These are phyloP conservation scores for Blastocystis sp. DNA, from an alignment of 352 stramenopile genomes.

Conservation along the genomic window DNA sequence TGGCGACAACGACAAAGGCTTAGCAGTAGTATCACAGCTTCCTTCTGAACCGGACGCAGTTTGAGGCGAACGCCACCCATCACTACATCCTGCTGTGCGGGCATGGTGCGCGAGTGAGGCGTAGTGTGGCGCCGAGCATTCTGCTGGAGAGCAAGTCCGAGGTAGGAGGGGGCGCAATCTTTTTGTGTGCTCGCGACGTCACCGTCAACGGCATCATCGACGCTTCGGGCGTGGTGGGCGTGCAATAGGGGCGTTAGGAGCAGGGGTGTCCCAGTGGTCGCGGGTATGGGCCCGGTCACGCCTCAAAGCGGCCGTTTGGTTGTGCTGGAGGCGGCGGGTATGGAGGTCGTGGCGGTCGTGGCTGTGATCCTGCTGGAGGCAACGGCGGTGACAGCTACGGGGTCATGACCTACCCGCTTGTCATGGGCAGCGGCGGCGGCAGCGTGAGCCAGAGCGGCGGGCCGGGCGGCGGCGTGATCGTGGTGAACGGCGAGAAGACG, in stretches of 20 bases:
- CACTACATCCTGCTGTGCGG: constrained; percentile 37
- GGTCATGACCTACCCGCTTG: background rate
- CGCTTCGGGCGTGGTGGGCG: background rate
- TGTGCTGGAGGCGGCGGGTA: constrained; percentile 40
- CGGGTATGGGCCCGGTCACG: constrained; percentile 9
- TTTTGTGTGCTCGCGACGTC: background rate
- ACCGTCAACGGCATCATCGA: constrained; percentile 28
- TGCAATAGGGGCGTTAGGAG: background rate
- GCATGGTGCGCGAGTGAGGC: background rate
- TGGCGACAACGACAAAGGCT: background rate
- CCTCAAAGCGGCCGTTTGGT: constrained; percentile 8
- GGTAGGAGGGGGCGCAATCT: background rate
- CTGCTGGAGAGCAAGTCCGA: constrained; percentile 2
- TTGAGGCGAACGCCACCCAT: background rate
- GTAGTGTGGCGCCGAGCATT: background rate
- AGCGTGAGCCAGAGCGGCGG: constrained; percentile 49
- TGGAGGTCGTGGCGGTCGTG: background rate
- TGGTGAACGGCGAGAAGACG: background rate
- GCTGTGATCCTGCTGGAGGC: background rate
- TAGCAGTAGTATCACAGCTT: background rate
- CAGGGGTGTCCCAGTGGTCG: constrained; percentile 35
- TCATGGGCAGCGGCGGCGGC: constrained; percentile 26
- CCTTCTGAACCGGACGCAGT: constrained; percentile 8
- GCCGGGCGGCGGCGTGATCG: constrained; percentile 2
- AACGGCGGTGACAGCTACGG: background rate